Conservation (phyloP, 805 yeast species). For the Kluyveromyces starmeri region DNA sequence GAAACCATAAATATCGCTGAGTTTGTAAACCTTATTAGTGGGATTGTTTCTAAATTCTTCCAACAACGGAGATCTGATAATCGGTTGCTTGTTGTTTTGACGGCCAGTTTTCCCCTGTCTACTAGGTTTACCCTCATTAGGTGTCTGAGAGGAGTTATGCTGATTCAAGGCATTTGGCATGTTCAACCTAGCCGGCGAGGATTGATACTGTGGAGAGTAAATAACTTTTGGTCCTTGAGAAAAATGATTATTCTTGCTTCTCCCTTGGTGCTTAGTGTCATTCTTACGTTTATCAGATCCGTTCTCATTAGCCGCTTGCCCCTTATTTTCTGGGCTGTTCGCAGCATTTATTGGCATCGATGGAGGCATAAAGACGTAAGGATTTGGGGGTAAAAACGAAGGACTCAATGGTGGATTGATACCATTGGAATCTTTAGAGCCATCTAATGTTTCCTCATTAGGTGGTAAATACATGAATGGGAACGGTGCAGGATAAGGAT, state of each 20-base stretch:
- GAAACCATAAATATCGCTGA: constrained; percentile 75
- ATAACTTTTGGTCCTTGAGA: constrained; percentile 8
- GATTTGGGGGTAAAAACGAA: constrained; percentile 4
- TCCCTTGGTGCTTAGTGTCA: constrained; percentile 6
- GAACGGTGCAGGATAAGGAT: constrained; percentile 6
- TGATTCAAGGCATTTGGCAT: constrained; percentile 5
- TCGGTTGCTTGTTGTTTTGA: constrained; percentile 32
- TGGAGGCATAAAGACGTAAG: constrained; percentile 8
- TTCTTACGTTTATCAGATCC: constrained; percentile 6
- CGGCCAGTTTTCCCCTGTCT: constrained; percentile 9
- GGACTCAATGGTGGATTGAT: neutral
- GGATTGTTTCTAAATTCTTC: constrained; percentile 72
- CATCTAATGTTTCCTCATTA: constrained; percentile 1
- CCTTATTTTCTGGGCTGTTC: neutral
- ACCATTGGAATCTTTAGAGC: neutral
- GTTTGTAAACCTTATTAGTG: constrained; percentile 44
- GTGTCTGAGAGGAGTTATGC: constrained; percentile 4
- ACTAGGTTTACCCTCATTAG: constrained; percentile 1
- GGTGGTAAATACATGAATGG: constrained; percentile 3
- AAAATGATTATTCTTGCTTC: constrained; percentile 18
- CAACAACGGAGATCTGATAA: constrained; percentile 66
- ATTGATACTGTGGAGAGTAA: constrained; percentile 2
- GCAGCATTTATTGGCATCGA: constrained; percentile 1
- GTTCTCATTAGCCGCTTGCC: constrained; percentile 5
- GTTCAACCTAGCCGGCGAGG: constrained; percentile 2